Conservation (phyloP, 768 basidiomycete genomes). For the Lentinula detonsa region DNA sequence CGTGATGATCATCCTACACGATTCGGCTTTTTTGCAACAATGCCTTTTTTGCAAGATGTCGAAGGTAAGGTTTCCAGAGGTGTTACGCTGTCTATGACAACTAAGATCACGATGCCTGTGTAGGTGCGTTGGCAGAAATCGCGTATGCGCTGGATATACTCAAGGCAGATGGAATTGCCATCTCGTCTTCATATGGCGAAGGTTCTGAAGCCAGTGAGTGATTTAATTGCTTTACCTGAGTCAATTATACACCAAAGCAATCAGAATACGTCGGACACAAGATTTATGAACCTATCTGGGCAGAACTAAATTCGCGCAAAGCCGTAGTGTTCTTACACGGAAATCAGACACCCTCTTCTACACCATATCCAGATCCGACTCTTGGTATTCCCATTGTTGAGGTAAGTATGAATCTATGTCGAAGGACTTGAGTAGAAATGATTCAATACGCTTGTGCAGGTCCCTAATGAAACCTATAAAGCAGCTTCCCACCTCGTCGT, state of each 20-base stretch:
- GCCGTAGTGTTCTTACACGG: slow-evolving; percentile 73
- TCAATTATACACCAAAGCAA: neutral
- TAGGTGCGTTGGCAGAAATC: slow-evolving; percentile 59
- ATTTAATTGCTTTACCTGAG: neutral
- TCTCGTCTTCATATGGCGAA: slow-evolving; percentile 63
- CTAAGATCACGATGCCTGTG: neutral
- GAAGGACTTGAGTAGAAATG: neutral
- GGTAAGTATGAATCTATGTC: slow-evolving; percentile 25
- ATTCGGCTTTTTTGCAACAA: slow-evolving; percentile 66
- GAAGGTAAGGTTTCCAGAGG: slow-evolving; percentile 33
- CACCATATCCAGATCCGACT: slow-evolving; percentile 54
- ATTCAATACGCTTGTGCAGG: slow-evolving; percentile 28
- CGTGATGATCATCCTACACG: slow-evolving; percentile 43
- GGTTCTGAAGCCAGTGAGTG: slow-evolving; percentile 44
- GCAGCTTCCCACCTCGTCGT: slow-evolving; percentile 76
- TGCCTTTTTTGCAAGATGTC: slow-evolving; percentile 59
- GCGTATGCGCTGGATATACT: slow-evolving; percentile 55
- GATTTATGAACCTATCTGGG: slow-evolving; percentile 60
- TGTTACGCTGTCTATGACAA: neutral
- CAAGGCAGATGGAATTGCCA: slow-evolving; percentile 55
- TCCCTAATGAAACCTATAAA: slow-evolving; percentile 79
- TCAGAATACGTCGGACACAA: slow-evolving; percentile 65
- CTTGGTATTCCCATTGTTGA: slow-evolving; percentile 68
- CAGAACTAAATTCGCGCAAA: slow-evolving; percentile 52
- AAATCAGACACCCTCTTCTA: slow-evolving; percentile 57